Evolutionary conservation across 345 rosid genomes (phyloP), one percentile per base, ranked within the genome.

Genomic region (Anacardium occidentale): DNA sequence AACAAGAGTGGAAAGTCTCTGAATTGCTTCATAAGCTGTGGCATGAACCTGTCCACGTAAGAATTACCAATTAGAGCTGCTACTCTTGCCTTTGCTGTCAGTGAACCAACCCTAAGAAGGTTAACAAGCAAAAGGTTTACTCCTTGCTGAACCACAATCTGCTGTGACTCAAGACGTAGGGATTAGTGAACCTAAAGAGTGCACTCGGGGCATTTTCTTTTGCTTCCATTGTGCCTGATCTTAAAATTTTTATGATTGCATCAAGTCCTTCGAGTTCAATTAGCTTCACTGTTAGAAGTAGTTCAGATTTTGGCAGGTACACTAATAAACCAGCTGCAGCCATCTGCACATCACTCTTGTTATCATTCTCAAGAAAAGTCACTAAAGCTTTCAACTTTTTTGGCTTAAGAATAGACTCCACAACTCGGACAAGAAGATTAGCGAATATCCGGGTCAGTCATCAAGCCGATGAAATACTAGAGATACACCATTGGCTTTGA

Each of bases 301-400:
- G 74, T 74, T 86, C 90, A 22, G 85, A 85, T 70, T 89, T 89
- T 1, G 93, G 93, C 14, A 89, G 87, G 76, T 86, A 86, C 40
- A 90, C 90, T 45, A 89, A 73, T 80, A 89, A 77, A 71, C 89
- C 90, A 59, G 90, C 89, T 29, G 90, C 89, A 55, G 93, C 93
- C 79, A 82, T 80, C 79, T 89, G 90, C 32, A 85, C 84, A 69
- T 86, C 89, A 72, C 72, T 64, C 62, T 83, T 82, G 2, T 78
- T 68, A 45, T 77, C 85, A 75, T 83, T 89, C 84, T 85, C 93
- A 29, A 89, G 86, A 76, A 83, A 86, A 40, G 88, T 90, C 51
- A 85, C 85, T 20, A 89, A 71, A n/a, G 82, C 90, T 74, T 89
- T 88, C 26, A 89, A 79, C 71, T 89, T 79, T 74, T 76, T 85